A percentile compares a stretch with the other conserved stretches of the same genome.
phyloP scores from a whole-genome alignment of 495 filamentous ascomycete species.

The Monascus purpureus region DNA sequence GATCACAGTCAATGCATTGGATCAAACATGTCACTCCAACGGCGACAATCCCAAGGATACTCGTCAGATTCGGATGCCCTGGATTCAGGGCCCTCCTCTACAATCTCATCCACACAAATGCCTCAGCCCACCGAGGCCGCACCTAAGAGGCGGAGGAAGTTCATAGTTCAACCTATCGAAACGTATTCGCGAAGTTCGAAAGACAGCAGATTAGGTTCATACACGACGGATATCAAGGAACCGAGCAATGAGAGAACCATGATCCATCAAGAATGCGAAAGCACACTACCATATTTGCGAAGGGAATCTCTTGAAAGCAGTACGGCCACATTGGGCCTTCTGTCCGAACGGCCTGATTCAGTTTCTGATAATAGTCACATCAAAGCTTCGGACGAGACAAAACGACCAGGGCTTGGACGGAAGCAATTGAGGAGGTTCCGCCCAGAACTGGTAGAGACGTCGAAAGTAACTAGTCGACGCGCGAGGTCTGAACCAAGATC shows the following conservation, averaged over 20 bases:
- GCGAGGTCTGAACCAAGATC: background rate
- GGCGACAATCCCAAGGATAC: no score
- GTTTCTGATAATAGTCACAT: background rate
- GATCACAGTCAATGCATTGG: no score
- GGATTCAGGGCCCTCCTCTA: no score
- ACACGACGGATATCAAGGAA: background rate
- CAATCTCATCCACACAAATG: no score
- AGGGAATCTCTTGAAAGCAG: background rate
- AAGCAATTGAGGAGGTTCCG: conserved; percentile 5
- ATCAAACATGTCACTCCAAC: no score
- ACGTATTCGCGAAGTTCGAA: conserved; percentile 39
- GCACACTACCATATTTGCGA: background rate
- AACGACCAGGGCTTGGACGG: no score
- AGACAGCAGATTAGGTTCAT: conserved; percentile 24
- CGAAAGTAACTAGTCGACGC: conserved; percentile 5
- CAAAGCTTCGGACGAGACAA: background rate
- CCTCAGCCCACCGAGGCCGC: background rate
- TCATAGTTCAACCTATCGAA: conserved; percentile 48
- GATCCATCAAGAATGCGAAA: background rate
- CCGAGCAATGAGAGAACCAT: background rate
- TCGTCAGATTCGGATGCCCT: no score
- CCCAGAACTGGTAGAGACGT: conserved; percentile 7
- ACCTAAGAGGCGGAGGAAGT: conserved; percentile 1
- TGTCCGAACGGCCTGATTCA: background rate
- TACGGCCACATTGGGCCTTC: no score